Base-by-base conservation (phyloP, 805 yeast genomes). In the Jamesozyma spencerorum region DNA sequence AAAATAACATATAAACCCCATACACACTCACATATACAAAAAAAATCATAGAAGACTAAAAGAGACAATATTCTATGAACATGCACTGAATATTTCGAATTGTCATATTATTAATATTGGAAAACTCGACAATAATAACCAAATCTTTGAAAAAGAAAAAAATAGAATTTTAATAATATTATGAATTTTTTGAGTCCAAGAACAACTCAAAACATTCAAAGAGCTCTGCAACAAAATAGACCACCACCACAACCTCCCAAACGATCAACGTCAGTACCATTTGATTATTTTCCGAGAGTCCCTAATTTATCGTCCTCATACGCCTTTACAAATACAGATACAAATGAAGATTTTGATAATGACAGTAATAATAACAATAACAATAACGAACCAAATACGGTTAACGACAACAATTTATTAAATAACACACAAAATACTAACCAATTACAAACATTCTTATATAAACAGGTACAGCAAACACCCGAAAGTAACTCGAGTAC, bases 391-490 rank as follows among this genome's bases (percentile, higher is more conserved):
- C 14, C 14, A 29, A 20, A 35, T 12, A 15, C 14, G 6, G 10
- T 27, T 5, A 29, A 10, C 13, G 18, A 26, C 14, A 32, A 8
- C 20, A 19, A 18, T 5, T 7, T 10, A 38, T 34, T 34, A 12
- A 19, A 11, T 30, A 43, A 33, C 26, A 15, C 20, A 7, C 15
- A 6, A 18, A 41, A 29, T 43, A 46, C 55, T 49, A 50, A 50
- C 51, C 30, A 39, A 33, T 41, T 50, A 37, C 46, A 49, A 41
- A 22, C 26, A 12, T 41, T 42, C 18, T 36, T 48, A n/a, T 36
- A 37, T 35, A 45, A 48, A 37, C 56, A 52, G 50, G 51, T 51
- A 38, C 51, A 47, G 37, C 46, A 47, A 45, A 43, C 34, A 43
- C 43, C 29, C 17, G 39, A 19, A 5, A 20, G 24, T 18, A 35